These are phyloP conservation scores for Pisolithus orientalis DNA, from an alignment of 768 basidiomycete species.

Conservation along the genomic window DNA sequence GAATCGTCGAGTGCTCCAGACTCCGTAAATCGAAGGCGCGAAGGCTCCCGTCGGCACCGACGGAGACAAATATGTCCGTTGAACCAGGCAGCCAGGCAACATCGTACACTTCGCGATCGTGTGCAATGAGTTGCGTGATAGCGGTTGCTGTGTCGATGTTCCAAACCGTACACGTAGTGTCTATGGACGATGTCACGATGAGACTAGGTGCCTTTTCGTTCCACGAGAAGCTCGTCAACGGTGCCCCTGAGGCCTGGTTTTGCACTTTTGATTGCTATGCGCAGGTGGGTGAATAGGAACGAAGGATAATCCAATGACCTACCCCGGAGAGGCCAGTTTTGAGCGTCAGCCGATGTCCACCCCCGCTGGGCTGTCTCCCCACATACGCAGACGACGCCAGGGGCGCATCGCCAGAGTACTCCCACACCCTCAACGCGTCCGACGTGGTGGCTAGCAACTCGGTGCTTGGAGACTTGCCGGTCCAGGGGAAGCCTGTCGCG, in stretches of 20 bases:
- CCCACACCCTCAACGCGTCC: slow-evolving; percentile 90
- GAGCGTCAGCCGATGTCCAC: slow-evolving; percentile 61
- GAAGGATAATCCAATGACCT: slow-evolving; percentile 25
- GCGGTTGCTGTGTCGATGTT: slow-evolving; percentile 92
- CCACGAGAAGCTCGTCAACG: slow-evolving; percentile 97
- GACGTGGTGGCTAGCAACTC: slow-evolving; percentile 93
- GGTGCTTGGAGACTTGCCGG: slow-evolving; percentile 55
- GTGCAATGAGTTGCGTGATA: slow-evolving; percentile 95
- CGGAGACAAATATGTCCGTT: slow-evolving; percentile 96
- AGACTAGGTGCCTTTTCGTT: slow-evolving; percentile 86
- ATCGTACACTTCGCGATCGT: slow-evolving; percentile 94
- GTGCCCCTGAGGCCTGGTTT: slow-evolving; percentile 75
- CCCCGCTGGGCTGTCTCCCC: slow-evolving; percentile 50
- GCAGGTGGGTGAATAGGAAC: slow-evolving; percentile 7
- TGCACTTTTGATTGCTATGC: slow-evolving; percentile 85
- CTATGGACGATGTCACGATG: slow-evolving; percentile 96
- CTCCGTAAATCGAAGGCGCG: slow-evolving; percentile 96
- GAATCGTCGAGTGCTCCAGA: slow-evolving; percentile 95
- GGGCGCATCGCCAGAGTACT: slow-evolving; percentile 68
- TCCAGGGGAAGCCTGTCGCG: slow-evolving; percentile 58
- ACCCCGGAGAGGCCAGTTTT: slow-evolving; percentile 82
- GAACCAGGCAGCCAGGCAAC: slow-evolving; percentile 98
- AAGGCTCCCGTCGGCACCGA: slow-evolving; percentile 93
- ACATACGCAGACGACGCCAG: slow-evolving; percentile 58
- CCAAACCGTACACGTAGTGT: slow-evolving; percentile 99